Evolutionary conservation across 768 basidiomycete genomes (phyloP).

Genomic region (Suillus tomentosus): DNA sequence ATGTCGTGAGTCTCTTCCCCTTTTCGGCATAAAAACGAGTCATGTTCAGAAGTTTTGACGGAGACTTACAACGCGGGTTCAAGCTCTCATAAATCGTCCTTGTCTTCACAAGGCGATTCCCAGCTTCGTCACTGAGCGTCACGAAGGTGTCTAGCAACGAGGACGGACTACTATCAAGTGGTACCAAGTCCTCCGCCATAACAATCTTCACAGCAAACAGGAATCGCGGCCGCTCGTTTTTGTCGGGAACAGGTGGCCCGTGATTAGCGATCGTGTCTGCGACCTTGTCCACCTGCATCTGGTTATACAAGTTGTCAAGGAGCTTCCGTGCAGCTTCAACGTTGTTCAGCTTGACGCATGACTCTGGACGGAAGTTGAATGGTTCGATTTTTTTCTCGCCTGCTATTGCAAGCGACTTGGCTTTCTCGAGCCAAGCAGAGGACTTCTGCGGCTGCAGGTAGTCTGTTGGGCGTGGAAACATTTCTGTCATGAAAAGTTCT

Average conservation of each 20-base stretch:
- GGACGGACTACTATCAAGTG: constrained; percentile 74
- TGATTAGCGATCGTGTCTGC: constrained; percentile 58
- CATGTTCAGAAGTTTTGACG: not conserved
- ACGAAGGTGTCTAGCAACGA: constrained; percentile 90
- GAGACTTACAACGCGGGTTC: constrained; percentile 80
- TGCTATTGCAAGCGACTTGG: constrained; percentile 69
- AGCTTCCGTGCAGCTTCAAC: constrained; percentile 89
- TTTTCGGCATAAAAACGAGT: constrained; percentile 32
- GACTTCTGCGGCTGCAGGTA: constrained; percentile 84
- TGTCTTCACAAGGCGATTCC: constrained; percentile 89
- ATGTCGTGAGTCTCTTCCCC: constrained; percentile 99
- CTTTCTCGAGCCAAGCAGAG: constrained; percentile 87
- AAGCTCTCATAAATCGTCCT: constrained; percentile 92
- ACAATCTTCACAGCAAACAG: constrained; percentile 94
- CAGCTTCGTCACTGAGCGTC: constrained; percentile 91
- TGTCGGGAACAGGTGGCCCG: constrained; percentile 72
- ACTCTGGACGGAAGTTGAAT: constrained; percentile 92
- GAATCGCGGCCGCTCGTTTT: constrained; percentile 66
- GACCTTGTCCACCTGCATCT: constrained; percentile 88
- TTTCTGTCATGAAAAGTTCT: constrained; percentile 89
- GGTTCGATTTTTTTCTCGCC: constrained; percentile 93
- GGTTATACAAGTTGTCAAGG: constrained; percentile 92
- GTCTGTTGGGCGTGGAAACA: constrained; percentile 84
- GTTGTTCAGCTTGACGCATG: constrained; percentile 97
- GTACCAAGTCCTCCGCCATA: constrained; percentile 85